Evolutionary conservation across 192 early-diverging fungal species (phyloP), one percentile per base, ranked within the genome.

Genomic region (Radiomyces spectabilis): DNA sequence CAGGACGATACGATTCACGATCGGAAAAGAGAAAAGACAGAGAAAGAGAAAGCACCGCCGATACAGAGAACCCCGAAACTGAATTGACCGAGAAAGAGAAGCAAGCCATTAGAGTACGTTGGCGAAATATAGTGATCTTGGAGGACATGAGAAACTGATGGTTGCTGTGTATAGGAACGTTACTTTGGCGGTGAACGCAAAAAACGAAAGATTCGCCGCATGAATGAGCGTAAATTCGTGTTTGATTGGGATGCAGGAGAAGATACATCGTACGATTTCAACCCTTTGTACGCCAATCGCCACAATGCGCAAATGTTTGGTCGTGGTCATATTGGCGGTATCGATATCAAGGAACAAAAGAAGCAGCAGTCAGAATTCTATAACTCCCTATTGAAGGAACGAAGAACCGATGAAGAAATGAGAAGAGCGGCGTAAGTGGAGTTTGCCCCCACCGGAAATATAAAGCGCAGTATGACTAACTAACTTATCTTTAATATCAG

Each of bases 191-290:
- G 81, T 37, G 89, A 92, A 34, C 72, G 83, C 10, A 73, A 76
- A 49, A 79, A 83, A 53, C 80, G 92, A 26, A 85, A 83, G 55
- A 73, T 85, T 44, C 85, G 95, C 12, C 79, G 77, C 53, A 86
- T 89, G 75, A 90, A 91, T 57, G 91, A 96, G 45, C 89, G 93
- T 45, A 94, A 93, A 61, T 96, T 99, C 68, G 89, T 92, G 13
- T 99, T 99, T 77, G 96, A 95, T 65, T 99, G 96, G 96, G 91
- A 87, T 50, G 87, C 91, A 0, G 75, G 77, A 22, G 96, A 99
- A 66, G 96, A 99, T 59, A 99, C 96, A 2, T 94, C 95, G 15
- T 72, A 83, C 31, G 94, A 97, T 57, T 83, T 89, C 45, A 94
- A 90, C 65, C 93, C 94, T 10, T 66, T 98, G 5, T 98, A 98